Conservation (phyloP, 352 stramenopile species). For the Phytopythium kandeliae region DNA sequence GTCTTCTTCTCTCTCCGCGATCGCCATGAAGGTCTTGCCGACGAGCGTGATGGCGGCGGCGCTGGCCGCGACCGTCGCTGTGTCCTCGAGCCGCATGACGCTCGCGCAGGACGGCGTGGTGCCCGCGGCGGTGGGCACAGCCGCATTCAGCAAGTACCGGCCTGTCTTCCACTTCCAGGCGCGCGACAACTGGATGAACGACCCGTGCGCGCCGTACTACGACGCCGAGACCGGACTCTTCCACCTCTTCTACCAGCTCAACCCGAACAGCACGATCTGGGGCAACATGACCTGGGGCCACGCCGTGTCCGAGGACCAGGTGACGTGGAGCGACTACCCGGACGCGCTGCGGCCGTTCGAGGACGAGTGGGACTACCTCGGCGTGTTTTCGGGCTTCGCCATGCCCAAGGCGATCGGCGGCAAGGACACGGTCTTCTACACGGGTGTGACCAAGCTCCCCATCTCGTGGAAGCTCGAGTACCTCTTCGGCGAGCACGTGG, state of each 20-base stretch:
- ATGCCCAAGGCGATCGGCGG: conserved; percentile 48
- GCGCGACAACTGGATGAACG: conserved; percentile 81
- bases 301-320: conserved; percentile 62
- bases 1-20: background rate
- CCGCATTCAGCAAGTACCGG: conserved; percentile 49
- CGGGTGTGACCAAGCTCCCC: conserved; percentile 35
- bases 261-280: conserved; percentile 51
- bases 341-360: conserved; percentile 43
- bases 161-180: conserved; percentile 55
- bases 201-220: conserved; percentile 73
- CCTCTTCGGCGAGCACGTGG: conserved; percentile 59
- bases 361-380: conserved; percentile 62
- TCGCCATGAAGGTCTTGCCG: conserved; percentile 7
- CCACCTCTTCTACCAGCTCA: conserved; percentile 80
- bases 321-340: conserved; percentile 66
- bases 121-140: conserved; percentile 23
- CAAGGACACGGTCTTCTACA: conserved; percentile 72
- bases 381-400: conserved; percentile 69
- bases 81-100: background rate
- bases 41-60: conserved; percentile 4
- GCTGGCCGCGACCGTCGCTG: conserved; percentile 4
- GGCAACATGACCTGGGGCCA: conserved; percentile 80
- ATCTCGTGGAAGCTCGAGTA: conserved; percentile 50
- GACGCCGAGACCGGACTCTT: conserved; percentile 53
- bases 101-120: conserved; percentile 11